These are phyloP conservation scores for Isabelozyma gotoi DNA, from an alignment of 805 yeast species.

Conservation along the genomic window DNA sequence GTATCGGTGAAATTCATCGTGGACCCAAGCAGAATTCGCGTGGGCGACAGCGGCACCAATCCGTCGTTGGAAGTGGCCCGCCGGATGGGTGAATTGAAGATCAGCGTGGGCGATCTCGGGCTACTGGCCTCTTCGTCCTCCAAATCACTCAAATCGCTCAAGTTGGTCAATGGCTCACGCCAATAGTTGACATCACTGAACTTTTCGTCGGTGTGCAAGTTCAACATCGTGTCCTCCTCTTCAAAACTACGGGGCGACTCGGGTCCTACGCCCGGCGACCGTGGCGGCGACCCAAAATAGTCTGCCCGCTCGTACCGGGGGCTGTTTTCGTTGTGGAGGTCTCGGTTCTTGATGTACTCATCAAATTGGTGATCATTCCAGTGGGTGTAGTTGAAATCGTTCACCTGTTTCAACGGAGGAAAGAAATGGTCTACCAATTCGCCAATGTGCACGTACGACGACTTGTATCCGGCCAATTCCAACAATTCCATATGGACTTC, in stretches of 20 bases:
- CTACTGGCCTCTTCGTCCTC: constrained; percentile 31
- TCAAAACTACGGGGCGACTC: constrained; percentile 29
- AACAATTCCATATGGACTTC: constrained; percentile 96
- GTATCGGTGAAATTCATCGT: constrained; percentile 1
- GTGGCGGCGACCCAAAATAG: constrained; percentile 4
- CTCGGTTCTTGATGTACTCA: constrained; percentile 24
- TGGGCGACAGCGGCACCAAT: not conserved
- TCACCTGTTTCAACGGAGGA: constrained; percentile 62
- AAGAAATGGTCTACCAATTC: constrained; percentile 96
- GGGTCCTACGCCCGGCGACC: constrained; percentile 19
- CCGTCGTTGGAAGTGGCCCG: not conserved
- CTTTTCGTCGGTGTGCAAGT: constrained; percentile 50
- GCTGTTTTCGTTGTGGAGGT: not conserved
- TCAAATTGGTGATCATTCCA: constrained; percentile 38
- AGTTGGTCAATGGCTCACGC: constrained; percentile 75
- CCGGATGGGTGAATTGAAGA: constrained; percentile 14
- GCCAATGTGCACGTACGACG: constrained; percentile 84
- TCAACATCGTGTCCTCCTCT: constrained; percentile 29
- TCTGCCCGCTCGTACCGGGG: constrained; percentile 5
- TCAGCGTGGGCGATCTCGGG: constrained; percentile 12
- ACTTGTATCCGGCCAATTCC: constrained; percentile 88
- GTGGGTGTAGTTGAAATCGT: constrained; percentile 22
- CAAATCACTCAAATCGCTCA: constrained; percentile 57
- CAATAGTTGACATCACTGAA: constrained; percentile 89
- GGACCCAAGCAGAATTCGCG: not conserved